Percentiles rank a stretch among this genome's conserved stretches.
These are phyloP conservation scores for Ophiognomonia clavigignenti-juglandacearum DNA, from an alignment of 2,329 filamentous ascomycete species.

Conservation along the genomic window DNA sequence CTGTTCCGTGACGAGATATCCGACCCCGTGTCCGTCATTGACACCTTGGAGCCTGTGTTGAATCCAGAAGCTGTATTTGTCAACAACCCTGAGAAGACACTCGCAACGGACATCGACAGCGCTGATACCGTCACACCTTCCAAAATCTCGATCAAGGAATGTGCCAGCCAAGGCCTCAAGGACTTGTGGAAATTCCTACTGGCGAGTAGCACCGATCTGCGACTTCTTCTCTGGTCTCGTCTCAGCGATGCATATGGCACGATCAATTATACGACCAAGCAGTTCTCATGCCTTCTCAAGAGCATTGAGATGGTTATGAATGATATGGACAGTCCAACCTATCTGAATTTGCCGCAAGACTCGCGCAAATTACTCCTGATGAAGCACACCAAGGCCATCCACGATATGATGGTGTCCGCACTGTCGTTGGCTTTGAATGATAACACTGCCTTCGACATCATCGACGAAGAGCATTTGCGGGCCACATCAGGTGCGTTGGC, in stretches of 20 bases:
- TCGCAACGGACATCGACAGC: constrained; percentile 12
- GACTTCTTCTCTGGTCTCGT: constrained; percentile 83
- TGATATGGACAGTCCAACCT: constrained; percentile 58
- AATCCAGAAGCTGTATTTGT: constrained; percentile 61
- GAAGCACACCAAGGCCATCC: constrained; percentile 71
- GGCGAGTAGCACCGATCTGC: constrained; percentile 74
- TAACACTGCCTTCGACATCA: constrained; percentile 69
- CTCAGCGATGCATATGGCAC: constrained; percentile 83
- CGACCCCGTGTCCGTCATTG: constrained; percentile 80
- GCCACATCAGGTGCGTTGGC: constrained; percentile 68
- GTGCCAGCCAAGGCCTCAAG: constrained; percentile 53
- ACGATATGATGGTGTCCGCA: constrained; percentile 68
- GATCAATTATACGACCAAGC: constrained; percentile 82
- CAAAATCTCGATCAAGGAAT: constrained; percentile 41
- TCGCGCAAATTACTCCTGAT: constrained; percentile 68
- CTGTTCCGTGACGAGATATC: constrained; percentile 80
- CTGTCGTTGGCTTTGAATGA: constrained; percentile 67
- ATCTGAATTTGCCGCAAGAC: constrained; percentile 51
- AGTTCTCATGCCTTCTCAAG: constrained; percentile 80
- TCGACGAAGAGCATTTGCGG: constrained; percentile 74
- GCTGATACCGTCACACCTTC: constrained; percentile 14
- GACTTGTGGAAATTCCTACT: constrained; percentile 85
- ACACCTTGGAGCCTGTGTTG: constrained; percentile 86
- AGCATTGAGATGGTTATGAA: constrained; percentile 78
- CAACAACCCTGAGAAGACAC: constrained; percentile 19